Evolutionary conservation across 2,329 filamentous ascomycete genomes (phyloP), one percentile per base, ranked within the genome.

Genomic region (Chaetomium olivaceum): DNA sequence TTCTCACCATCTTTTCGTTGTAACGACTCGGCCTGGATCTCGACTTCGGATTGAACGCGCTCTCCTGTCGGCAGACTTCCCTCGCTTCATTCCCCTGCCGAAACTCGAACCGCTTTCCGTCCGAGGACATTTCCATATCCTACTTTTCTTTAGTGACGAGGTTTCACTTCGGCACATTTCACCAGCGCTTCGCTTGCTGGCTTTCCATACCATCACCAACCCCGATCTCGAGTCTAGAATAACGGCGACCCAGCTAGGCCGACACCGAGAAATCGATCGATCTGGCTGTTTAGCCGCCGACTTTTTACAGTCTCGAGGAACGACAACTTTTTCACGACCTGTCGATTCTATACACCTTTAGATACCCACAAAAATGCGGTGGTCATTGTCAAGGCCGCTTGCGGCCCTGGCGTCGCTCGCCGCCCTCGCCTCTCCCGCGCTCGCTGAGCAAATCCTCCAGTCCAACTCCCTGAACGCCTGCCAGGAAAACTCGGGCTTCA

Each of bases 401-500:
- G 75, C 80, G 70, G 72, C 82, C 63, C 73, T 84, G 71, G 76
- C 81, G 75, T 78, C 80, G 61, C 72, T 83, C 71, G 77, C 80
- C 68, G 74, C 78, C 50, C 66, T 82, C 63, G 70, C 77, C 46
- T 75, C 85, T 60, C 78, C 85, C 66, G 83, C 63, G 64, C 80
- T 85, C 65, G 90, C 87, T 68, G 71, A 71, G 43, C 58, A 57
- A 5, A 66, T 92, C 74, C 90, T 98, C 74, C 83, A 89, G 73
- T 95, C 93, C 63, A 91, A 86, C 75, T 96, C 93, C 29, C 85
- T 97, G 71, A 93, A 91, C 77, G 85, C 90, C 56, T 97, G 93
- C 79, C 91, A 93, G 83, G 82, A 87, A 66, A 89, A 94, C 78
- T 94, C 91, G 31, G 89, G 88, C 74, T 96, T 97, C 78, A 91